Conservation (phyloP, 805 yeast species). For the Candida chauliodis region DNA sequence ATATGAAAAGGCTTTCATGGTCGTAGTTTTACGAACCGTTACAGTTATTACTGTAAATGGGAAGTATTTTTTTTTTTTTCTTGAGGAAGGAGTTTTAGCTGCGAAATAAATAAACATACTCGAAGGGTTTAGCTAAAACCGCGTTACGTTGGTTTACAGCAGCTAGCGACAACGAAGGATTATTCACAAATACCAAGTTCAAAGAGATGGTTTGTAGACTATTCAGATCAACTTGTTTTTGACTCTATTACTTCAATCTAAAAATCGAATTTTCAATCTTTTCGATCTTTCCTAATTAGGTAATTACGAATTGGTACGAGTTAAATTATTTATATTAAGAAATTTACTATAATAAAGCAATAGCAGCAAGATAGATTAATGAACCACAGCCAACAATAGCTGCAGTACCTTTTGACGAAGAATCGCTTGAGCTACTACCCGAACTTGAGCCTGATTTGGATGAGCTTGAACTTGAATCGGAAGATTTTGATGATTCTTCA, state of each 20-base stretch:
- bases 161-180: no score
- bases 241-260: no score
- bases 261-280: no score
- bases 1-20: no score
- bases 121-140: no score
- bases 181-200: no score
- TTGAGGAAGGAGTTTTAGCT: not conserved
- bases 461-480: not conserved
- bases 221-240: no score
- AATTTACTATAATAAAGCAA: slow-evolving; percentile 2
- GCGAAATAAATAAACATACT: not conserved
- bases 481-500: not conserved
- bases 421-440: not conserved
- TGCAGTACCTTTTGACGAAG: slow-evolving; percentile 5
- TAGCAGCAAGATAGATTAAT: slow-evolving; percentile 4
- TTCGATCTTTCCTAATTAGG: not conserved
- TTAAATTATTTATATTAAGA: no score
- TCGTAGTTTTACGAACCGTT: no score
- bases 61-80: not conserved
- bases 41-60: not conserved
- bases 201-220: no score
- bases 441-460: not conserved
- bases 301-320: no score
- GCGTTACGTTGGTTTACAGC: no score
- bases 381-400: slow-evolving; percentile 6